Base-by-base conservation (phyloP, 139 green algal genomes). In the Asterochloris erici region DNA sequence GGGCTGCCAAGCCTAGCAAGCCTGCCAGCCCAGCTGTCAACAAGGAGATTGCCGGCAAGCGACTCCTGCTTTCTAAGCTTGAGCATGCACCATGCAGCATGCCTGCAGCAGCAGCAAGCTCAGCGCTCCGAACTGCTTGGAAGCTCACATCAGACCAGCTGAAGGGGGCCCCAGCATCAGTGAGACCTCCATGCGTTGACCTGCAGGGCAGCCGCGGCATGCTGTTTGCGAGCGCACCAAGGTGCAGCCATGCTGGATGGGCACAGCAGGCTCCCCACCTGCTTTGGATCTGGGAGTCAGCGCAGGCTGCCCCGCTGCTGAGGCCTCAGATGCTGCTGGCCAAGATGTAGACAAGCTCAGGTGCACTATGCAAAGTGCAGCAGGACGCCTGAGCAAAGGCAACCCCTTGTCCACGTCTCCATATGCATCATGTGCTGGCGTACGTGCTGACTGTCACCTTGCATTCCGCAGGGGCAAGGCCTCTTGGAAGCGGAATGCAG, bases 191-290 rank as follows among this genome's bases (percentile, higher is more conserved):
- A 60, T 24, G 38, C 60, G 23, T 17, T 80, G 60, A 70, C 54
- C 76, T 62, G 68, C 17, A 61, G 47, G 38, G 13, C n/a, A n/a
- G n/a, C n/a, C n/a, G n/a, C 29, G 76, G 60, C n/a, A 54, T 14
- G 60, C 76, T 80, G n/a, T 16, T 38, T n/a, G 76, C 11, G 60
- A 69, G 76, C 61, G 60, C 14, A 11, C 24, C 21, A 80, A 80
- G 60, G 60, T 54, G 13, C 76, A 80, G 76, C 76, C 76, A n/a
- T 80, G 69, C 76, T 80, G 76, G 76, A 70, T 80, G 76, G 12
- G 60, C 10, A 13, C 26, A n/a, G 76, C 76, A 47, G 11, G 76
- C 21, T 62, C 76, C 61, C 16, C 24, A 9, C 16, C 60, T 12
- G 68, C 23, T 24, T 23, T 9, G 24, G 76, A 14, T 60, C 76